Evolutionary conservation across 768 basidiomycete species (phyloP).

Genomic region (Trametes sanguinea): DNA sequence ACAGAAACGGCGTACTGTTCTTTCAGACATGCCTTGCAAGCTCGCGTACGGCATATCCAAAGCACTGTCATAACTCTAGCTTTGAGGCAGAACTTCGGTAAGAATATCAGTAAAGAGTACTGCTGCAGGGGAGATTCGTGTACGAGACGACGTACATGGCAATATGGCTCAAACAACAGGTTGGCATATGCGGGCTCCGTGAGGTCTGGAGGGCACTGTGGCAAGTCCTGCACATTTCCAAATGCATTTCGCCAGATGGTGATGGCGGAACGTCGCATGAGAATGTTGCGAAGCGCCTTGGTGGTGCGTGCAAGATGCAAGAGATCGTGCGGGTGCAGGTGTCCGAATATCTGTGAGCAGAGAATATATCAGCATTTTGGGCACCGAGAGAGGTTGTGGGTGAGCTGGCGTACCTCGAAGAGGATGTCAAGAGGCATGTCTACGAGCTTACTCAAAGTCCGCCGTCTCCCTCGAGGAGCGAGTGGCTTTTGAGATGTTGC

Average conservation of each 20-base stretch:
- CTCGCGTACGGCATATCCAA: conserved; percentile 9
- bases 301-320: conserved; percentile 17
- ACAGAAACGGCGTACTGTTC: conserved; percentile 3
- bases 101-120: neutral
- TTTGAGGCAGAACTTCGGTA: conserved; percentile 12
- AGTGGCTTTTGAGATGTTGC: neutral
- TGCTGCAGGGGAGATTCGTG: too few species aligned
- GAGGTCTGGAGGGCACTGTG: conserved; percentile 15
- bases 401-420: conserved; percentile 5
- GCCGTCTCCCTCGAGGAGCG: conserved; percentile 1
- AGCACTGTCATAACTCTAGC: conserved; percentile 14
- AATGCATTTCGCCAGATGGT: conserved; percentile 12
- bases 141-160: conserved; percentile 30
- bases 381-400: neutral
- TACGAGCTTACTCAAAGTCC: conserved; percentile 15
- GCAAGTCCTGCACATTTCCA: conserved; percentile 4
- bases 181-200: conserved; percentile 14
- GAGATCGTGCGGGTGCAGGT: conserved; percentile 11
- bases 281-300: conserved; percentile 14
- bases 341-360: conserved; percentile 7
- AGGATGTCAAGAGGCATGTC: conserved; percentile 23
- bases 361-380: neutral
- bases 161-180: conserved; percentile 34
- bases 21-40: conserved; percentile 9
- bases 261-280: conserved; percentile 13